Evolutionary conservation across 345 rosid genomes (phyloP).

Genomic region (Salix caprea): DNA sequence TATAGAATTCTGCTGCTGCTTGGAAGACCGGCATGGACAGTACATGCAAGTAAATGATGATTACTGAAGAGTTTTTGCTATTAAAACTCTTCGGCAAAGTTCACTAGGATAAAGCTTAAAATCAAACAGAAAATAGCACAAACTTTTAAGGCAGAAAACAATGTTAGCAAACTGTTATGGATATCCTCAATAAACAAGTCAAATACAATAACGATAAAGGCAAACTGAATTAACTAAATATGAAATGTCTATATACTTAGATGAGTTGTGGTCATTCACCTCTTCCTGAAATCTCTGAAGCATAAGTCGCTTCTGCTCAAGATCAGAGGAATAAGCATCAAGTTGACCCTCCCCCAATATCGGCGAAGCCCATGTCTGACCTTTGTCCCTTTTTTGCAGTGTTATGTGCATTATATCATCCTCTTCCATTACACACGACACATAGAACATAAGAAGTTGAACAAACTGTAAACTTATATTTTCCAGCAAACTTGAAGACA

Average conservation of each 20-base stretch:
- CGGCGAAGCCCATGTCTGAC: slow-evolving; percentile 87
- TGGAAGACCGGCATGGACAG: background rate
- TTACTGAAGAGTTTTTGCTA: background rate
- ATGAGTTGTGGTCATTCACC: slow-evolving; percentile 33
- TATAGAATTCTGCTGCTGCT: background rate
- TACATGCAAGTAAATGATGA: background rate
- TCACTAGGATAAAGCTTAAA: background rate
- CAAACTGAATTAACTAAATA: background rate
- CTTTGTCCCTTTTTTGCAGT: slow-evolving; percentile 84
- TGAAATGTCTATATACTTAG: background rate
- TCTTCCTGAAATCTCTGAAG: slow-evolving; percentile 95
- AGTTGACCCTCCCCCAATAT: slow-evolving; percentile 73
- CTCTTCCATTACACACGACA: slow-evolving; percentile 37
- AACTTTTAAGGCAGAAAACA: background rate
- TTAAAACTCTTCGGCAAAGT: background rate
- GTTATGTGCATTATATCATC: slow-evolving; percentile 81
- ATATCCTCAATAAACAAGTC: background rate
- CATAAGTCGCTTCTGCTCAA: slow-evolving; percentile 90
- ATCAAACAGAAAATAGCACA: background rate
- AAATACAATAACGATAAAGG: background rate
- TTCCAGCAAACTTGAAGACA: background rate
- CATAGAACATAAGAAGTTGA: background rate
- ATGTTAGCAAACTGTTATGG: background rate
- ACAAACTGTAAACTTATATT: background rate
- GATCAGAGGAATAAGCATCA: slow-evolving; percentile 61